Conservation (phyloP, 495 filamentous ascomycete species). For the Talaromyces thailandensis region DNA sequence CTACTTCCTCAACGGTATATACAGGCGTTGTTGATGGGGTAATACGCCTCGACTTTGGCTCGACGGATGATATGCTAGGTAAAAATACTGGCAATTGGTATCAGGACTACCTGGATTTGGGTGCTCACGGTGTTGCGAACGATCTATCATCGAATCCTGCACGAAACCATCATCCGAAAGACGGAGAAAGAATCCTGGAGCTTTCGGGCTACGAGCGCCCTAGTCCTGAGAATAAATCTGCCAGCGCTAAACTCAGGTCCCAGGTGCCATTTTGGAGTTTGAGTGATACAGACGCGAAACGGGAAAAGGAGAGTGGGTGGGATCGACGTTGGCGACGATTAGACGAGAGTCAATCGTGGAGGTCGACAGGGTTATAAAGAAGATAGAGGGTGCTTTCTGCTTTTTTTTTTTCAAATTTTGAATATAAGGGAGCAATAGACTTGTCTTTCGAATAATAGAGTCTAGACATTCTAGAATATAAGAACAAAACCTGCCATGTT, state of each 20-base stretch:
- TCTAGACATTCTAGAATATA: not conserved
- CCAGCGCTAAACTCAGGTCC: conserved; percentile 24
- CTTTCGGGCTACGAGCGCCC: conserved; percentile 36
- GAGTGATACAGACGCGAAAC: conserved; percentile 8
- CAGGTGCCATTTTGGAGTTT: conserved; percentile 21
- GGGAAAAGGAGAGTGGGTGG: conserved; percentile 11
- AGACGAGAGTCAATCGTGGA: conserved; percentile 28
- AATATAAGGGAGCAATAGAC: not conserved
- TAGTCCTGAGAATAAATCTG: conserved; percentile 19
- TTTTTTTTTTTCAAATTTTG: not conserved
- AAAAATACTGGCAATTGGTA: conserved; percentile 22
- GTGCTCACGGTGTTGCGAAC: conserved; percentile 11
- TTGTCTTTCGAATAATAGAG: not conserved
- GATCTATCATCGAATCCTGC: not conserved
- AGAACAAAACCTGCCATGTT: not conserved
- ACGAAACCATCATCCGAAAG: not conserved
- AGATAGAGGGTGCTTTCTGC: not conserved
- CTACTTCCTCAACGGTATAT: conserved; percentile 46
- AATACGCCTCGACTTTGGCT: conserved; percentile 44
- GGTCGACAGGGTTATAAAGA: conserved; percentile 12
- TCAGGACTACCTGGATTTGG: conserved; percentile 15
- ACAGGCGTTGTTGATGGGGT: conserved; percentile 45
- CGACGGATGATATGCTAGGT: conserved; percentile 33
- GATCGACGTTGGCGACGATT: conserved; percentile 14
- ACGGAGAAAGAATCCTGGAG: conserved; percentile 13